Conservation (phyloP, 805 yeast species). For the Starmerella apis region DNA sequence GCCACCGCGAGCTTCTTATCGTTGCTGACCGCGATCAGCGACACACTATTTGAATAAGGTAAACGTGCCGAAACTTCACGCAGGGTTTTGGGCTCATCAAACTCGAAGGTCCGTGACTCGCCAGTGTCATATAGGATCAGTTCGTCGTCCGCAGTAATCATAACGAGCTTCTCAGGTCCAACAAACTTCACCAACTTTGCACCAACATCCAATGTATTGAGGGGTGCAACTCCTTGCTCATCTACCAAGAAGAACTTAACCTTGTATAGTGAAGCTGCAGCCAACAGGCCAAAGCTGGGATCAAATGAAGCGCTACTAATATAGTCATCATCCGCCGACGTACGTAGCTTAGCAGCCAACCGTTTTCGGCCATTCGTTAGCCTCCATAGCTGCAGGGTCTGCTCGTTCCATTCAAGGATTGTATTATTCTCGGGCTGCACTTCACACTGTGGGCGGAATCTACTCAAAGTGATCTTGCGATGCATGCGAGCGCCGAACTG, state of each 20-base stretch:
- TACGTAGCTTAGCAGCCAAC: constrained; percentile 12
- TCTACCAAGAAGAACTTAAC: constrained; percentile 56
- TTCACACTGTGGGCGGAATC: constrained; percentile 48
- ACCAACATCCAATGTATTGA: constrained; percentile 12
- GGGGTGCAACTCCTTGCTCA: constrained; percentile 36
- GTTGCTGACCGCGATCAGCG: constrained; percentile 42
- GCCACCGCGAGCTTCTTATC: constrained; percentile 46
- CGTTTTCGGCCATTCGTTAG: constrained; percentile 49
- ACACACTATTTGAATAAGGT: constrained; percentile 43
- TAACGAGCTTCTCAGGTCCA: constrained; percentile 22
- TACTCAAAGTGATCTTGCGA: constrained; percentile 52
- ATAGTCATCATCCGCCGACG: constrained; percentile 49
- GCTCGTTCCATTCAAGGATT: constrained; percentile 72
- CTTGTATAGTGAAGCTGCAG: constrained; percentile 58
- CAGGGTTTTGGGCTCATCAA: constrained; percentile 11
- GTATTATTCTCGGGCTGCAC: constrained; percentile 36
- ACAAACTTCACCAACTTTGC: constrained; percentile 10
- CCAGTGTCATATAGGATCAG: constrained; percentile 23
- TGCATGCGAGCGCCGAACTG: constrained; percentile 63
- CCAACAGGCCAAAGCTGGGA: constrained; percentile 52
- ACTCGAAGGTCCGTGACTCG: not conserved
- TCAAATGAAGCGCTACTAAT: constrained; percentile 60
- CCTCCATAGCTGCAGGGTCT: constrained; percentile 73
- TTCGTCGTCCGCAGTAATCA: constrained; percentile 27
- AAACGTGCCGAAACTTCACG: constrained; percentile 22